phyloP scores from a whole-genome alignment of 1,284 basidiomycete genomes.

The Schizophyllum amplum region DNA sequence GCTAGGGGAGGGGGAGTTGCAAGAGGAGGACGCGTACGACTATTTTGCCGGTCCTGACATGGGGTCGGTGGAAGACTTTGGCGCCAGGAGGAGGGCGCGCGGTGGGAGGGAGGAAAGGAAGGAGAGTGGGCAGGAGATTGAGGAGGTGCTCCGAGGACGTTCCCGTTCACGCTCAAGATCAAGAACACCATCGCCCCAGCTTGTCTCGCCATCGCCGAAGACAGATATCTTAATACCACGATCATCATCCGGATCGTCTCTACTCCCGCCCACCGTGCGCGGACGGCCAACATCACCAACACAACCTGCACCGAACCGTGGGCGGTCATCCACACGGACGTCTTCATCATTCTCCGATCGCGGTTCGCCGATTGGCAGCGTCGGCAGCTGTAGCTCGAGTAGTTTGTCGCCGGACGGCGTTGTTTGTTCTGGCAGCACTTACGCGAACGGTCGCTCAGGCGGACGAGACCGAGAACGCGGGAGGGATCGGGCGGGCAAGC shows the following conservation, averaged over 20 bases:
- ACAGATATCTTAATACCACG: constrained; percentile 7
- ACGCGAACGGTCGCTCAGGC: constrained; percentile 19
- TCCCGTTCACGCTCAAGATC: constrained; percentile 29
- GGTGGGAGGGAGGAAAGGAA: constrained; percentile 17
- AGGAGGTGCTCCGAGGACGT: constrained; percentile 8
- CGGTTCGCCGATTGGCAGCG: constrained; percentile 45
- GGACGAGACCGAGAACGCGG: constrained; percentile 28
- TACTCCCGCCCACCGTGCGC: background rate
- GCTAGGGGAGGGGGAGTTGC: constrained; percentile 5
- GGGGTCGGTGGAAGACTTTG: constrained; percentile 28
- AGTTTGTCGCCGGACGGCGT: constrained; percentile 45
- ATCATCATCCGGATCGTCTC: constrained; percentile 8
- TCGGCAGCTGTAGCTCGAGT: background rate
- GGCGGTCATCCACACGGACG: constrained; percentile 33
- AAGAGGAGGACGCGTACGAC: constrained; percentile 36
- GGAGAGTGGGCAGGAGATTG: constrained; percentile 19
- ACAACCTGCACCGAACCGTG: constrained; percentile 9
- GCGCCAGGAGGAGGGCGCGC: constrained; percentile 1
- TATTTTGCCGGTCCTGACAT: constrained; percentile 55
- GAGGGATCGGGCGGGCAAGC: constrained; percentile 36
- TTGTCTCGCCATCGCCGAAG: constrained; percentile 21
- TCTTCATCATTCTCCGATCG: constrained; percentile 25
- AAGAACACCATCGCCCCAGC: constrained; percentile 34
- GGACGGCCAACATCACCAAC: constrained; percentile 1
- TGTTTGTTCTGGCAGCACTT: constrained; percentile 24